Evolutionary conservation across 2,329 filamentous ascomycete species (phyloP).

Genomic region (Colletotrichum costaricense): DNA sequence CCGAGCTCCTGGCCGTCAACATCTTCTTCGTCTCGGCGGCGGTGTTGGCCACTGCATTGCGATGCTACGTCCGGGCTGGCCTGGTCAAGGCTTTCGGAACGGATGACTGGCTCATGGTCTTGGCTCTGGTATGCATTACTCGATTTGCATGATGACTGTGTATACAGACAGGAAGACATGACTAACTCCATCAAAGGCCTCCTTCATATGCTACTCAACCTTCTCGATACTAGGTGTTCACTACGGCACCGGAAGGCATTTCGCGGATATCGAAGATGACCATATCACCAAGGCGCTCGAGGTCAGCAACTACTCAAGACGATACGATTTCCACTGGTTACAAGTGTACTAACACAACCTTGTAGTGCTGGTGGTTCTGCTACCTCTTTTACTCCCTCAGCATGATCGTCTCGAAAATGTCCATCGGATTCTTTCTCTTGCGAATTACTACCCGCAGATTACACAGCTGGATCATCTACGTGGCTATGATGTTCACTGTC

Average conservation of each 20-base stretch:
- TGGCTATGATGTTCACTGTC: constrained; percentile 49
- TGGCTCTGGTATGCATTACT: constrained; percentile 44
- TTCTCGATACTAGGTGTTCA: constrained; percentile 49
- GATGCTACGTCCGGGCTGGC: constrained; percentile 47
- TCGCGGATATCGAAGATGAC: constrained; percentile 41
- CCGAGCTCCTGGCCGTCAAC: constrained; percentile 47
- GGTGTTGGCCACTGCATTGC: constrained; percentile 42
- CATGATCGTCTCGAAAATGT: constrained; percentile 53
- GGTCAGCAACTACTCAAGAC: constrained; percentile 39
- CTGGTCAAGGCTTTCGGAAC: constrained; percentile 52
- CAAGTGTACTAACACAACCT: neutral
- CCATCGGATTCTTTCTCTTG: constrained; percentile 55
- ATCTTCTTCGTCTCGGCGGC: constrained; percentile 44
- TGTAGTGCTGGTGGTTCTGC: constrained; percentile 51
- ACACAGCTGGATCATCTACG: constrained; percentile 50
- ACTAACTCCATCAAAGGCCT: constrained; percentile 38
- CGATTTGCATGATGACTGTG: neutral
- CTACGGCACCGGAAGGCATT: constrained; percentile 54
- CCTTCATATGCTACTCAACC: constrained; percentile 50
- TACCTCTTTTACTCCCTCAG: constrained; percentile 49
- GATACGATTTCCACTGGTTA: neutral
- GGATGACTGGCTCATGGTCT: constrained; percentile 53
- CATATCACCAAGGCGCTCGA: constrained; percentile 47
- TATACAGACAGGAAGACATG: neutral
- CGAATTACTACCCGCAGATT: constrained; percentile 49